A percentile compares a stretch with the other conserved stretches of the same genome.
Conservation (phyloP, 208 protist genomes). For the Acanthamoeba sp. region DNA sequence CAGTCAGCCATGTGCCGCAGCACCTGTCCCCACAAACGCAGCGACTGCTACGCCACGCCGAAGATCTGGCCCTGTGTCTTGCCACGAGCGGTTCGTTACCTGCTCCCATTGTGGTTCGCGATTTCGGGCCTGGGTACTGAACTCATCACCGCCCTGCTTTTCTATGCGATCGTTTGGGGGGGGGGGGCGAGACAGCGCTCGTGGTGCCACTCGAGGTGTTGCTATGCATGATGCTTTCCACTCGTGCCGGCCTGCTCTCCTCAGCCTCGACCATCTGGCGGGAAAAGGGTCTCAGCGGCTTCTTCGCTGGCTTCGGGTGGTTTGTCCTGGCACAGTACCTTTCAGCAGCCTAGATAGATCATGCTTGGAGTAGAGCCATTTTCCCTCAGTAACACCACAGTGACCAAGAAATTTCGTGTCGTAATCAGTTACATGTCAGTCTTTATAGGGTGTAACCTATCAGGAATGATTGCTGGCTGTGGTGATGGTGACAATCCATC, state of each 20-base stretch:
- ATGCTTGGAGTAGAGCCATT: neutral
- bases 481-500: too few relatives aligned
- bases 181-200: neutral
- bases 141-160: neutral
- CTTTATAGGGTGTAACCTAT: too few relatives aligned
- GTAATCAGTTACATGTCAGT: too few relatives aligned
- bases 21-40: neutral
- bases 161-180: too few relatives aligned
- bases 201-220: neutral
- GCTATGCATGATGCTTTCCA: neutral
- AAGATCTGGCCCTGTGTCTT: neutral
- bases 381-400: neutral
- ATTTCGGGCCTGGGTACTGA: too few relatives aligned
- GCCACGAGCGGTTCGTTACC: neutral
- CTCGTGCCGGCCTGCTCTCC: neutral
- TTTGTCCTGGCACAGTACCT: neutral
- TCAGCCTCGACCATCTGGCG: neutral
- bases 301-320: neutral
- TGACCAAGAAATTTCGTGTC: too few relatives aligned
- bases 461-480: too few relatives aligned
- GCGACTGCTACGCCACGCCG: neutral
- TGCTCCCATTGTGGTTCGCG: too few relatives aligned
- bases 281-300: neutral
- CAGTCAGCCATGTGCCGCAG: neutral
- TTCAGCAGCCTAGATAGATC: too few relatives aligned